Percentiles rank a stretch among this genome's conserved stretches.
Conservation (phyloP, 257 asterid genomes). For the Solanum phureja region DNA sequence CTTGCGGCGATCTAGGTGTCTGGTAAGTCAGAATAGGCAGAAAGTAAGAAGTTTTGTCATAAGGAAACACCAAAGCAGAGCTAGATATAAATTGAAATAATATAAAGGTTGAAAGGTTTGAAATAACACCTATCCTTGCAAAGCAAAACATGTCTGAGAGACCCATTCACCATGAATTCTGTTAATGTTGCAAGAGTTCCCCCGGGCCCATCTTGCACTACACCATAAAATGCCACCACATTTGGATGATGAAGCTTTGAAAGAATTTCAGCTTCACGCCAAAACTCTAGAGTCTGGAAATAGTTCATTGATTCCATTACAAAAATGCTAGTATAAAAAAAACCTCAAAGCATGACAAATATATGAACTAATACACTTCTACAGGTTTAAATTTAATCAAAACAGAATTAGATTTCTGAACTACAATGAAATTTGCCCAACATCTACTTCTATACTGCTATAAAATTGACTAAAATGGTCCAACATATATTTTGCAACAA, state of each 20-base stretch:
- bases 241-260: conserved; percentile 97
- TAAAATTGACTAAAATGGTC: neutral
- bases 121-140: conserved; percentile 38
- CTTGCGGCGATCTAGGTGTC: conserved; percentile 95
- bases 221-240: conserved; percentile 95
- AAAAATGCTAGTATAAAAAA: conserved; percentile 2
- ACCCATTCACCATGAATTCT: conserved; percentile 91
- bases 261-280: conserved; percentile 91
- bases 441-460: neutral
- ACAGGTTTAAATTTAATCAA: neutral
- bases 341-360: neutral
- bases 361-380: neutral
- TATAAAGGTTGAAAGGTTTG: neutral
- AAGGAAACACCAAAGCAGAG: neutral
- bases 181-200: conserved; percentile 93
- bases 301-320: conserved; percentile 4
- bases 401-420: neutral
- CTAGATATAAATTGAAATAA: neutral
- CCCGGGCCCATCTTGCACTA: conserved; percentile 93
- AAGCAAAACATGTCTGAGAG: conserved; percentile 74
- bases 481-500: neutral
- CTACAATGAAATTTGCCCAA: neutral
- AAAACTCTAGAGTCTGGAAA: conserved; percentile 63
- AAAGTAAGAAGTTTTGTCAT: neutral
- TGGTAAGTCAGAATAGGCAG: neutral